Evolutionary conservation across 345 rosid genomes (phyloP), one percentile per base, ranked within the genome.

Genomic region (Lagerstroemia speciosa): DNA sequence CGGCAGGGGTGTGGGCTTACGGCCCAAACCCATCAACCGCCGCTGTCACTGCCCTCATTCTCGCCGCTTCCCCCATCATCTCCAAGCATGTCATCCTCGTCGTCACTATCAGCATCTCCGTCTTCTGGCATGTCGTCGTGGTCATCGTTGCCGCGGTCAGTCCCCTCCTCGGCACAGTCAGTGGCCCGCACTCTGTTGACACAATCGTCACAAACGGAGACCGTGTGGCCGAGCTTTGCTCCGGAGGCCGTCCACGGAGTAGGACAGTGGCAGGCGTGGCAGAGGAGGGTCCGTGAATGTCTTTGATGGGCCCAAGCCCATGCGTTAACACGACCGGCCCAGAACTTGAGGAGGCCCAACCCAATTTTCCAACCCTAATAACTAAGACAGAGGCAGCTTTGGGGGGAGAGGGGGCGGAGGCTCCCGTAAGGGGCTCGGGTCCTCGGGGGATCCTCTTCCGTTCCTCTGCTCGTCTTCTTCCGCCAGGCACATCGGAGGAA

Each of bases 231-330:
- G 34, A 86, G 84, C 68, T 71, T 70, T 19, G 78, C 72, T 14
- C 94, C 91, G 68, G 85, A 74, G 71, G 94, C 91, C 66, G 74
- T 79, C 94, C 91, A 84, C 1, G 84, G 86, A 31, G 94, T 86
- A 16, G 48, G 74, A 27, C 79, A 79, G 62, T 78, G 78, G 67
- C 94, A 88, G 17, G 69, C 52, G 62, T 75, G 78, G 73, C 94
- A 88, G 32, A 88, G 88, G 12, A 88, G 86, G 27, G 71, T 69
- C 19, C 94, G 77, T 17, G 74, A 61, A 72, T 88, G 94, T 17
- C n/a, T n/a, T n/a, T n/a, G n/a, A n/a, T n/a, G n/a, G n/a, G n/a
- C n/a, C n/a, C n/a, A n/a, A n/a, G n/a, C n/a, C n/a, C n/a, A n/a
- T n/a, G n/a, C n/a, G n/a, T n/a, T n/a, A n/a, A n/a, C n/a, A n/a